Conservation (phyloP, 306 rosid genomes). For the Prunus mongolica region DNA sequence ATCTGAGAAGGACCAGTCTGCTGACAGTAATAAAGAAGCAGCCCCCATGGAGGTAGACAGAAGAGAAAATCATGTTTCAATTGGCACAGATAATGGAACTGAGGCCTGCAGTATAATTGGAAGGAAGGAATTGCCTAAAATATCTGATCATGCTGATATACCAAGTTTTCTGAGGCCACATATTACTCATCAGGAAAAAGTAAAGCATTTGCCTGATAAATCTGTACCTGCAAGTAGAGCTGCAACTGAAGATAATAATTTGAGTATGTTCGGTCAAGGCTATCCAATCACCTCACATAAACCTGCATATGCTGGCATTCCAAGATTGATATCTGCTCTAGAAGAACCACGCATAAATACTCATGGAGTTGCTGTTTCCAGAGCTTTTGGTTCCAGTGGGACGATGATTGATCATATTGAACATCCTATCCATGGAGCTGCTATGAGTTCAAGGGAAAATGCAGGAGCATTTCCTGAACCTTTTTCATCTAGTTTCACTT, state of each 20-base stretch:
- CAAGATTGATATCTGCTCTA: conserved; percentile 35
- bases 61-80: conserved; percentile 22
- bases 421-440: conserved; percentile 39
- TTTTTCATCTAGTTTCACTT: conserved; percentile 41
- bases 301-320: conserved; percentile 37
- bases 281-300: conserved; percentile 26
- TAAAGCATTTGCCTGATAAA: conserved; percentile 38
- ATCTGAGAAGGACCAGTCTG: conserved; percentile 38
- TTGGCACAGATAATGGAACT: conserved; percentile 28
- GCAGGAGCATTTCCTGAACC: conserved; percentile 41
- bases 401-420: conserved; percentile 37
- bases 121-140: conserved; percentile 45
- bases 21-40: conserved; percentile 47
- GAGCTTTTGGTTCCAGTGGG: conserved; percentile 43
- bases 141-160: conserved; percentile 30
- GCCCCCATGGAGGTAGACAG: conserved; percentile 36
- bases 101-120: conserved; percentile 39
- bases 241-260: conserved; percentile 32
- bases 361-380: conserved; percentile 36
- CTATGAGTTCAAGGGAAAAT: conserved; percentile 34
- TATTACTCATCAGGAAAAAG: conserved; percentile 33
- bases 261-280: conserved; percentile 37
- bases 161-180: conserved; percentile 42
- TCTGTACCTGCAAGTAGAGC: conserved; percentile 27
- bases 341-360: conserved; percentile 38